Base-by-base conservation (phyloP, 2,329 filamentous ascomycete genomes). In the Trichoderma sp. region DNA sequence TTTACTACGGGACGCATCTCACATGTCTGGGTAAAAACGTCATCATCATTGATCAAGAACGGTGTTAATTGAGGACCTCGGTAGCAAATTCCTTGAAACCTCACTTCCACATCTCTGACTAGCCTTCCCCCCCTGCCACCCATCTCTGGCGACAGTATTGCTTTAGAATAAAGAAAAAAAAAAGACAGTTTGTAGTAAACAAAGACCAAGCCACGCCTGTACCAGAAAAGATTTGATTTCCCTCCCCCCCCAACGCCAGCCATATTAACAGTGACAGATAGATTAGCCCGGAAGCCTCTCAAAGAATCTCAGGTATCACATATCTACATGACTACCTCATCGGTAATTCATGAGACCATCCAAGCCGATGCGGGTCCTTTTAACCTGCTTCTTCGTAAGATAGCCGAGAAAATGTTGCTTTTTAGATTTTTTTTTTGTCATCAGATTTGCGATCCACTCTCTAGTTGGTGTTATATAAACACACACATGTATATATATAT, bases 181-280 rank as follows among this genome's bases (percentile, higher is more conserved):
- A 52, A 61, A 66, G 48, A 56, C 69, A 71, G 68, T 58, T 48
- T 54, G 52, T 57, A 65, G 63, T 45, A 65, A 58, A 70, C 71
- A 69, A 71, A 71, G 71, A 75, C 73, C 74, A 73, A 73, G 73
- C 71, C 76, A 73, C 77, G 77, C 77, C 77, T 73, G 73, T 74
- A 69, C 72, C 70, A 61, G 67, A 64, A 65, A 64, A 65, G 52
- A 65, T 65, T 65, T 56, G 52, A 74, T 74, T 71, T 70, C 73
- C 74, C 72, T 71, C 71, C 75, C 71, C 71, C 75, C 71, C 71
- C 75, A 79, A 79, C 77, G 77, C 77, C 77, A 73, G 72, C 75
- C 74, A 59, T 67, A 63, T 59, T 63, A 69, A 67, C 67, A 67
- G 58, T 53, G 63, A 67, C 54, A 67, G 68, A 69, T 54, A 67